phyloP scores from a whole-genome alignment of 2,329 filamentous ascomycete genomes.

The Mariannaea sp. region DNA sequence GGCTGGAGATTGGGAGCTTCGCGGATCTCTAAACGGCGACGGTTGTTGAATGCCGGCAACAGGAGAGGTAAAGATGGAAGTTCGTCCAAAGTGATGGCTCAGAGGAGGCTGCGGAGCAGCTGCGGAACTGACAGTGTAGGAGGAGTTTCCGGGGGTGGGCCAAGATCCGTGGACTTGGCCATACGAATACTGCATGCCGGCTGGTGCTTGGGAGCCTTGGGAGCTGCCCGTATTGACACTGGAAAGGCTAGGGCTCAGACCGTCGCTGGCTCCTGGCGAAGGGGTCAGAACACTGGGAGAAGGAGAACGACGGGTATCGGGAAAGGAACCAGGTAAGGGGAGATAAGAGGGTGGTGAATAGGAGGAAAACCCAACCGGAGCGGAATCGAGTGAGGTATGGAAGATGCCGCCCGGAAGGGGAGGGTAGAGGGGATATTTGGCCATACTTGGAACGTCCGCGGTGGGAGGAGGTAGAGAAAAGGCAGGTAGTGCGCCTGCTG shows the following conservation, averaged over 20 bases:
- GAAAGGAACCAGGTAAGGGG: conserved; percentile 35
- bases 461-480: conserved; percentile 45
- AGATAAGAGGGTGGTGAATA: conserved; percentile 33
- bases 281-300: conserved; percentile 44
- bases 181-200: conserved; percentile 55
- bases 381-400: conserved; percentile 32
- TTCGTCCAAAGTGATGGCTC: conserved; percentile 37
- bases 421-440: conserved; percentile 33
- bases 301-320: conserved; percentile 36
- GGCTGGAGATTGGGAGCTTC: conserved; percentile 52
- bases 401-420: conserved; percentile 28
- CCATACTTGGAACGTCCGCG: conserved; percentile 45
- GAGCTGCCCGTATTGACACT: conserved; percentile 65
- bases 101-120: conserved; percentile 39
- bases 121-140: conserved; percentile 59
- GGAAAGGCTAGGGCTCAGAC: conserved; percentile 64
- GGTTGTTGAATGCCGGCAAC: conserved; percentile 54
- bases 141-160: conserved; percentile 56
- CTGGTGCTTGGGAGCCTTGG: conserved; percentile 60
- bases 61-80: conserved; percentile 48
- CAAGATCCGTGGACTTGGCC: conserved; percentile 61
- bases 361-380: conserved; percentile 29
- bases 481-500: conserved; percentile 41
- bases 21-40: conserved; percentile 35
- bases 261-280: conserved; percentile 59